Evolutionary conservation across 805 yeast species (phyloP), one percentile per base, ranked within the genome.

Genomic region (Lipomyces spencermartinsiae): DNA sequence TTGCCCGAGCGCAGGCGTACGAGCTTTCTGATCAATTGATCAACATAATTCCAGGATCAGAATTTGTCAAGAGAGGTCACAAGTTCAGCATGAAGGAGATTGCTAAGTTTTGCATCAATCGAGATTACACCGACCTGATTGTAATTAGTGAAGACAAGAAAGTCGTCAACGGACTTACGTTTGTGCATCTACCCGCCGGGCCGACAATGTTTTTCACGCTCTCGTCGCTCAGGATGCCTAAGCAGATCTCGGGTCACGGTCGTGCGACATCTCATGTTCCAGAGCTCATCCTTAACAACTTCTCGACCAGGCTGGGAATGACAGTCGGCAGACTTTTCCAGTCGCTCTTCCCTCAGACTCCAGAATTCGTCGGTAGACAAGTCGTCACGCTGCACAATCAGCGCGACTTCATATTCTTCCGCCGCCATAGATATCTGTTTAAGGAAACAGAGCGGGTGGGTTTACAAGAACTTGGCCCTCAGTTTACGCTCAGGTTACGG

Each of bases 361-460:
- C 99, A 0, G 98, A 95, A 76, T 86, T 95, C 74, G 90, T 91
- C 78, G 99, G 99, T 35, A 86, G 99, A 75, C 98, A 95, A 78
- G 99, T 92, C 58, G 89, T 95, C 35, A 95, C 99, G 0, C 80
- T 95, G 76, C 99, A 95, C 78, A 95, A 95, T 78, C 99, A 95
- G 78, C 85, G 99, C 83, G 99, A 95, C 78, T 95, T 85, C 78
- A 91, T 95, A 56, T 95, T 95, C 75, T 94, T 95, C 84, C 86
- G 99, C 81, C 87, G 98, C 80, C 99, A 95, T 77, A 86, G 99
- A 75, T 95, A 95, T 75, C 82, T 92, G 0, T 95, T 95, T 81
- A 85, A 86, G 76, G 91, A 92, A 77, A 97, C 93, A 73, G 97
- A 92, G 78, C 89, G 87, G 74, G 98, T 94, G 1, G 99, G 98